Conservation (phyloP, 2,329 filamentous ascomycete genomes). For the Fusarium torreyae region DNA sequence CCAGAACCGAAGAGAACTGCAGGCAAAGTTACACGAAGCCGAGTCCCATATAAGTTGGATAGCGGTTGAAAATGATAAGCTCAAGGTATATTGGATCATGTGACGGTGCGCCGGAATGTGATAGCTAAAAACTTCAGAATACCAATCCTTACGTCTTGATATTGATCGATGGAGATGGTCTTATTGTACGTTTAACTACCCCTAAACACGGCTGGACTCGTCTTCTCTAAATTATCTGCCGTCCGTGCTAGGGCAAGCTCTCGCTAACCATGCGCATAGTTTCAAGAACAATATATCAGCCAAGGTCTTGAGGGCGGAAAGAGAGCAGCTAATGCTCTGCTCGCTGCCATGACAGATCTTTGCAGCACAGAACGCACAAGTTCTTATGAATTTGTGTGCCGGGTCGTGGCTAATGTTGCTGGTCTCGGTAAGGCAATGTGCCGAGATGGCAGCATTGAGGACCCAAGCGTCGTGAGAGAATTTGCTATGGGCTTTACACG, state of each 20-base stretch:
- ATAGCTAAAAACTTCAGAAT: slow-evolving; percentile 57
- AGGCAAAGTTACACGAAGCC: slow-evolving; percentile 62
- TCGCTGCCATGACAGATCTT: slow-evolving; percentile 61
- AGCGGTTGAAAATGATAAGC: slow-evolving; percentile 58
- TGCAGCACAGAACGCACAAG: slow-evolving; percentile 61
- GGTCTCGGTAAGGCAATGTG: slow-evolving; percentile 66
- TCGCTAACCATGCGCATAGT: slow-evolving; percentile 58
- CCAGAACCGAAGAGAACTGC: slow-evolving; percentile 64
- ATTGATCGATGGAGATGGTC: slow-evolving; percentile 74
- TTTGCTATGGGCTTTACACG: slow-evolving; percentile 74
- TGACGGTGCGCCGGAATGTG: slow-evolving; percentile 20
- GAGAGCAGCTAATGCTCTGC: slow-evolving; percentile 65
- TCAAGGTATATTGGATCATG: slow-evolving; percentile 60
- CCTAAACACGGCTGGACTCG: not conserved
- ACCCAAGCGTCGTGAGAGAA: slow-evolving; percentile 64
- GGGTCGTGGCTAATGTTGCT: slow-evolving; percentile 69
- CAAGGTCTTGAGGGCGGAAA: slow-evolving; percentile 71
- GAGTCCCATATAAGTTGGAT: slow-evolving; percentile 56
- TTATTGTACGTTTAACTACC: slow-evolving; percentile 62
- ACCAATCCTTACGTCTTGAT: slow-evolving; percentile 73
- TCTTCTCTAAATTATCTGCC: not conserved
- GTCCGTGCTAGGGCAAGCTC: not conserved
- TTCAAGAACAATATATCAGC: slow-evolving; percentile 68
- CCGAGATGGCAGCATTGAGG: slow-evolving; percentile 63
- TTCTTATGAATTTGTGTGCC: slow-evolving; percentile 69